A percentile compares a stretch with the other conserved stretches of the same genome.
Conservation (phyloP, 306 rosid species). For the Vigna angularis region DNA sequence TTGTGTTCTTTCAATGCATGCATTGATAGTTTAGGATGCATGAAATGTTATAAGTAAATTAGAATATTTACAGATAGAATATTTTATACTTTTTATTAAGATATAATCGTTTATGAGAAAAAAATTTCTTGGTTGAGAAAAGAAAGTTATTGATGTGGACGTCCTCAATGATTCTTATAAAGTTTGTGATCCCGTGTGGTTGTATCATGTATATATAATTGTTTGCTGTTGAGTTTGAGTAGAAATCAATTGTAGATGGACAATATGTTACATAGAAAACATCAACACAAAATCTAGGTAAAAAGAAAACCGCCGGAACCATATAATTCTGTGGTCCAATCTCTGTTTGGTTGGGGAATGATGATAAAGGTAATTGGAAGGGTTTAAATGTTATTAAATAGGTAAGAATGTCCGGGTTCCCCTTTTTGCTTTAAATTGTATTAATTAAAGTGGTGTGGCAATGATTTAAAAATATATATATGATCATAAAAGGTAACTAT, state of each 20-base stretch:
- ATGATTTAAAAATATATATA: slow-evolving; percentile 35
- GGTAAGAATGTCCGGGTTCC: neutral
- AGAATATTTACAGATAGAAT: neutral
- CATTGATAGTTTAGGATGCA: no score
- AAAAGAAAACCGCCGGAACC: neutral
- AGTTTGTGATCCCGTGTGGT: neutral
- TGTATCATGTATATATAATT: neutral
- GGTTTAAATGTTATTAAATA: neutral
- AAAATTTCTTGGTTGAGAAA: neutral
- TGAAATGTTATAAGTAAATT: no score
- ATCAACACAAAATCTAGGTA: slow-evolving; percentile 1
- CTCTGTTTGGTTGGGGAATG: neutral
- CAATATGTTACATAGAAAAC: neutral
- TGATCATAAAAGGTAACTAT: slow-evolving; percentile 15
- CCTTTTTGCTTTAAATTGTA: slow-evolving; percentile 4
- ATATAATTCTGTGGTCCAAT: slow-evolving; percentile 43
- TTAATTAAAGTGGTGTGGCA: slow-evolving; percentile 7
- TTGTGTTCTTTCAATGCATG: no score
- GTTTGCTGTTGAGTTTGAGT: neutral
- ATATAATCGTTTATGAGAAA: no score
- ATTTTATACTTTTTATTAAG: no score
- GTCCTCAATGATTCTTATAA: slow-evolving; percentile 8
- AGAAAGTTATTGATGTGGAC: neutral
- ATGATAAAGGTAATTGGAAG: slow-evolving; percentile 9
- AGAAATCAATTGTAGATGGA: neutral